Evolutionary conservation across 2,329 filamentous ascomycete species (phyloP).

Genomic region (Alternaria alternata): DNA sequence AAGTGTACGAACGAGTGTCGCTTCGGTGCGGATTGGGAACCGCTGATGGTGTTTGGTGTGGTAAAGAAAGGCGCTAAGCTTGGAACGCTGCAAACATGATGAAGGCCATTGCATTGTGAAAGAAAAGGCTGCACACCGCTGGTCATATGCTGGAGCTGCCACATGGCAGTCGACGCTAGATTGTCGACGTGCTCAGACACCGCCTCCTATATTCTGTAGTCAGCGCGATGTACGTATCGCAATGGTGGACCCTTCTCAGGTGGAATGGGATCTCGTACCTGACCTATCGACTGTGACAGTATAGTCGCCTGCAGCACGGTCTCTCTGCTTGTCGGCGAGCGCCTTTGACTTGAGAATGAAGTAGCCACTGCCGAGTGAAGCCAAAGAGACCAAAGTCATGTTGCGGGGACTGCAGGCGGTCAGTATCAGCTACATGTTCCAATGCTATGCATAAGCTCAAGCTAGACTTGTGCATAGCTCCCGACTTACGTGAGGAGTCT

Average conservation of each 20-base stretch:
- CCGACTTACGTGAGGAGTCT: constrained; percentile 42
- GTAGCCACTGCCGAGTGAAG: constrained; percentile 45
- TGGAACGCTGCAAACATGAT: constrained; percentile 1
- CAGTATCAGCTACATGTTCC: constrained; percentile 23
- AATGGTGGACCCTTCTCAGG: background rate
- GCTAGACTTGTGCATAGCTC: background rate
- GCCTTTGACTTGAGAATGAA: constrained; percentile 43
- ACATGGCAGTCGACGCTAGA: background rate
- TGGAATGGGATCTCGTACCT: constrained; percentile 24
- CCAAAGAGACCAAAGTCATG: constrained; percentile 39
- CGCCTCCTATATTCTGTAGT: constrained; percentile 11
- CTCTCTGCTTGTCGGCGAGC: constrained; percentile 38
- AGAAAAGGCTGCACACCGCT: background rate
- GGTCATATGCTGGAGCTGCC: background rate
- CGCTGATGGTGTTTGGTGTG: background rate
- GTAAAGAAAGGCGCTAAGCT: background rate
- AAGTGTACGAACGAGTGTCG: background rate
- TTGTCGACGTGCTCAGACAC: constrained; percentile 7
- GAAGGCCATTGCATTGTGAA: background rate
- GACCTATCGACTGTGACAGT: constrained; percentile 48
- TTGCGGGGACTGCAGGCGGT: constrained; percentile 40
- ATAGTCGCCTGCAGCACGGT: constrained; percentile 43
- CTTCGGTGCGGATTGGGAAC: background rate
- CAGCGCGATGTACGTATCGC: constrained; percentile 3
- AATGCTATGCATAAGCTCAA: constrained; percentile 8